phyloP scores from a whole-genome alignment of 768 basidiomycete species.

The Coprinopsis marcescibilis region DNA sequence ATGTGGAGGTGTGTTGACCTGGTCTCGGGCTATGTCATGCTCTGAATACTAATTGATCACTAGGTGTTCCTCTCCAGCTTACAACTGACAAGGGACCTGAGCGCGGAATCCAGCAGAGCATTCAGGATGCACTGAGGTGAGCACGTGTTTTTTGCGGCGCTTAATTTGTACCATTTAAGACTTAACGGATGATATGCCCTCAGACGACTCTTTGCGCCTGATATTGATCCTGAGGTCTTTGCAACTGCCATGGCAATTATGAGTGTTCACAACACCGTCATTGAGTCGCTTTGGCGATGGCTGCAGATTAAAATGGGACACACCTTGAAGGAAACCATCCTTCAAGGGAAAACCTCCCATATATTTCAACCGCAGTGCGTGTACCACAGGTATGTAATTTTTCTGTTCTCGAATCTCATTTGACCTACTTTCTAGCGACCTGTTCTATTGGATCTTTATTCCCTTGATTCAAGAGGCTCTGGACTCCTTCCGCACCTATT shows the following conservation, averaged over 20 bases:
- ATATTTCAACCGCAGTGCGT: slow-evolving; percentile 14
- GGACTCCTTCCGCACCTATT: slow-evolving; percentile 22
- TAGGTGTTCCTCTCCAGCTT: slow-evolving; percentile 23
- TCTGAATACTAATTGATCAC: background rate
- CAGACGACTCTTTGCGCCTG: slow-evolving; percentile 18
- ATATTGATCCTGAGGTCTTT: slow-evolving; percentile 17
- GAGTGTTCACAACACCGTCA: slow-evolving; percentile 25
- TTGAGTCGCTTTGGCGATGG: slow-evolving; percentile 26
- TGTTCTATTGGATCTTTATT: slow-evolving; percentile 30
- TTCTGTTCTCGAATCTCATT: background rate
- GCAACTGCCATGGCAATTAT: slow-evolving; percentile 16
- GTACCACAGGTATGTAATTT: slow-evolving; percentile 16
- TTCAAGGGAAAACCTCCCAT: slow-evolving; percentile 17
- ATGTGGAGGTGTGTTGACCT: slow-evolving; percentile 17
- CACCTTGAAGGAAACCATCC: slow-evolving; percentile 17
- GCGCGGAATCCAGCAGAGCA: slow-evolving; percentile 19
- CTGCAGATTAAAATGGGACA: slow-evolving; percentile 15
- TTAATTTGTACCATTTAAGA: background rate
- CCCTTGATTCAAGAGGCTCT: slow-evolving; percentile 24
- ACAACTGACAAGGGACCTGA: slow-evolving; percentile 27
- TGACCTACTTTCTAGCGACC: slow-evolving; percentile 14
- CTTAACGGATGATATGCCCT: background rate
- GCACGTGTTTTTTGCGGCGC: background rate
- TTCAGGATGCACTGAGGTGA: slow-evolving; percentile 15
- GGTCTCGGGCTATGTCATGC: background rate